Conservation (phyloP, 352 stramenopile genomes). For the Globisporangium takayamanum region DNA sequence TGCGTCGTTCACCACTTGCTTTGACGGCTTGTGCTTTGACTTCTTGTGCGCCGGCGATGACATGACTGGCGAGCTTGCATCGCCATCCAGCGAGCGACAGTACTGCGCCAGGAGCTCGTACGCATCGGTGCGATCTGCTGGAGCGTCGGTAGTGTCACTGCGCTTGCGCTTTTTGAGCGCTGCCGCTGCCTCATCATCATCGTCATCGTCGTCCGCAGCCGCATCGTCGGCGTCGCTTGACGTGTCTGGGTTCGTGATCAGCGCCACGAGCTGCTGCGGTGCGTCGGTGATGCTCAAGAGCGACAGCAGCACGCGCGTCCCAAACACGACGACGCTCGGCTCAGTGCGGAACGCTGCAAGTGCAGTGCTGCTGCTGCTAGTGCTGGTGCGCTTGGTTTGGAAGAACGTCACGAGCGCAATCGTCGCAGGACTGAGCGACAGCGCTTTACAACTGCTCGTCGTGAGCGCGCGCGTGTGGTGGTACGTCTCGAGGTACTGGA, state of each 20-base stretch:
- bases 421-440: slow-evolving; percentile 37
- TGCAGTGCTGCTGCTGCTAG: no score
- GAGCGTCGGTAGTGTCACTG: not conserved
- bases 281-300: slow-evolving; percentile 25
- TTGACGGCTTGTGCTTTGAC: slow-evolving; percentile 1
- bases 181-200: not conserved
- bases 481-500: slow-evolving; percentile 34
- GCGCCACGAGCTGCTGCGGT: slow-evolving; percentile 29
- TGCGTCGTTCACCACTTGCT: not conserved
- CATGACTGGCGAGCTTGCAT: not conserved
- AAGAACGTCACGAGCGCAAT: slow-evolving; percentile 49
- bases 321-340: slow-evolving; percentile 26
- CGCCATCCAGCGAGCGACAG: slow-evolving; percentile 12
- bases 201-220: not conserved
- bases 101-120: slow-evolving; percentile 31
- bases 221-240: not conserved
- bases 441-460: not conserved
- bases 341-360: slow-evolving; percentile 22
- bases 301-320: slow-evolving; percentile 33
- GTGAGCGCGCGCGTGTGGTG: slow-evolving; percentile 12
- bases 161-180: slow-evolving; percentile 22
- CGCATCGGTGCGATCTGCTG: slow-evolving; percentile 15
- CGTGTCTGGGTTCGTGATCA: slow-evolving; percentile 23
- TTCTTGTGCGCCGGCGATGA: slow-evolving; percentile 6
- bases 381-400: not conserved